Base-by-base conservation (phyloP, 345 rosid species). In the Dovyalis caffra region DNA sequence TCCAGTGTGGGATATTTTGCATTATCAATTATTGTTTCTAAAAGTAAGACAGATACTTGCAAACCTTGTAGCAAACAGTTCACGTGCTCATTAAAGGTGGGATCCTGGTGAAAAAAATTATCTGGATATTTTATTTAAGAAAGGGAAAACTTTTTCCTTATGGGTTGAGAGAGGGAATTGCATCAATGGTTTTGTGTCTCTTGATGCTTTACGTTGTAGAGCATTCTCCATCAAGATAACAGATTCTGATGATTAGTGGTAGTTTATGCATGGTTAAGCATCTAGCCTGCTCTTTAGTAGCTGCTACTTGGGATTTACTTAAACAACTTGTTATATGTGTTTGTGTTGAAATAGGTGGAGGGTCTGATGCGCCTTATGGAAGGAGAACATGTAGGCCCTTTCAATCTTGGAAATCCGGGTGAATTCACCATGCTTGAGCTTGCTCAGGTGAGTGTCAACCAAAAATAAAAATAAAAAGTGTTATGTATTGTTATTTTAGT, bases 361-460 rank as follows among this genome's bases (percentile, higher is more conserved):
- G 98, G 99, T 73, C 84, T 93, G 68, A 88, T 93, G 86, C 91
- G 98, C 34, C 78, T 95, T 71, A 93, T 95, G 99, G 99, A 95
- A 87, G 93, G 99, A 14, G 94, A 95, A 60, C 96, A 93, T 29
- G 97, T 93, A 7, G 99, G 98, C 3, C 99, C 98, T 58, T 95
- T 95, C 80, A 95, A 95, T 81, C 94, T 91, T 62, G 99, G 98
- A 47, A 95, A 95, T 81, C 99, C 99, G 0, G 99, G 99, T 64
- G 98, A 95, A 90, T 95, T 95, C 85, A 95, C 99, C 79, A 93
- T 95, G 99, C 93, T 95, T 71, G 98, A 93, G 77, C 98, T 95
- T 3, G 99, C 99, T 16, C 76, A 93, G 97, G 98, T 94, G 18
- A 11, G 68, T 34, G 28, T n/a, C n/a, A n/a, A n/a, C n/a, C n/a